Evolutionary conservation across 2,329 filamentous ascomycete genomes (phyloP), one percentile per base, ranked within the genome.

Genomic region (Penicillium sp.): DNA sequence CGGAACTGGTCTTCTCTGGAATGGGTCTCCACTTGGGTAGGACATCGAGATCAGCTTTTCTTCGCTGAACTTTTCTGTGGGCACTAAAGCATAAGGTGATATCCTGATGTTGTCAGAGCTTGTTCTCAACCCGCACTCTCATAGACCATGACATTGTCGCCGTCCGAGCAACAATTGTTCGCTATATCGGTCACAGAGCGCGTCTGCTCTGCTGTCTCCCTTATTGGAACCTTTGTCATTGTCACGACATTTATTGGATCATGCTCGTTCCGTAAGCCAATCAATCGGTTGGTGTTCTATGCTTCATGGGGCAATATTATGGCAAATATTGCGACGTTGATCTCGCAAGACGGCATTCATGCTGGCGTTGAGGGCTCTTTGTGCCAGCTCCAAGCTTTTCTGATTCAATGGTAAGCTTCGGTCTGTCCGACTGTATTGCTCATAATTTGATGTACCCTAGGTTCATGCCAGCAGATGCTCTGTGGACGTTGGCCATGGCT

Each of bases 281-380:
- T 95, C 76, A 95, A 95, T 69, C 83, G 91, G 19, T 81, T 96
- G 0, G 87, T 93, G 10, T 93, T 96, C 72, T 95, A 89, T 71
- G 90, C 91, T 7, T 89, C 89, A 0, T 89, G 90, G 68, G 91
- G 90, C 9, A 96, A 96, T 68, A 81, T 93, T 65, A 80, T 92
- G 73, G 85, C 85, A 59, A 93, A 91, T 70, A 82, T 91, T 19
- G 90, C 87, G 1, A 92, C 90, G 0, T 73, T 93, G 33, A 90
- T 93, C 68, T 86, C 88, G 0, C 82, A 83, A 35, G 80, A 82
- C 1, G 89, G 85, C 39, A 75, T 90, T 7, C 63, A 68, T 2
- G 68, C 77, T 9, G 73, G 79, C 1, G 61, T 75, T 16, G 82
- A 80, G 0, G 80, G 81, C 14, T 80, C 83, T 2, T 73, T 93